Evolutionary conservation across 1,284 basidiomycete genomes (phyloP).

Genomic region (Mycena sp.): DNA sequence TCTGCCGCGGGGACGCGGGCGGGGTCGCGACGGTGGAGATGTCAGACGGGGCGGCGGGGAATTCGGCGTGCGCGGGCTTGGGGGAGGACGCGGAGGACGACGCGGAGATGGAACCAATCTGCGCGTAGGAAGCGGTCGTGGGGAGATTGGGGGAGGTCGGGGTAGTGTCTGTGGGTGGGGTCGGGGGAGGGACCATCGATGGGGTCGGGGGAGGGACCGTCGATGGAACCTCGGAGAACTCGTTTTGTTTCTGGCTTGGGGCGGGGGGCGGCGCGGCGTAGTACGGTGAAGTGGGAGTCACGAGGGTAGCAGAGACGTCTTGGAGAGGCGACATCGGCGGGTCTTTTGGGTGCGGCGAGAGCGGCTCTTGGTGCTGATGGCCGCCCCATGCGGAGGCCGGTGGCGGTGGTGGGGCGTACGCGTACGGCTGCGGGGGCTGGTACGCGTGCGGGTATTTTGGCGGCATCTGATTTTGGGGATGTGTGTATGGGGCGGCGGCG

Average conservation of each 20-base stretch:
- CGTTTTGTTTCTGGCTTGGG: neutral
- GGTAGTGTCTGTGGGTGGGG: neutral
- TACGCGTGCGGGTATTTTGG: neutral
- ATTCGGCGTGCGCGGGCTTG: neutral
- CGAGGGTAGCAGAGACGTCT: slow-evolving; percentile 25
- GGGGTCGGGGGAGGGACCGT: neutral
- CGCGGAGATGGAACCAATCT: slow-evolving; percentile 42
- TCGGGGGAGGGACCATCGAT: neutral
- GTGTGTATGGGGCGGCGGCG: neutral
- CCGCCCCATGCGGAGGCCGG: slow-evolving; percentile 39
- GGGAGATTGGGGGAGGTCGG: slow-evolving; percentile 7
- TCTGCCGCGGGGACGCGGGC: slow-evolving; percentile 17
- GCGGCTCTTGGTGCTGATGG: slow-evolving; percentile 34
- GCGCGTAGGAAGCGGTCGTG: slow-evolving; percentile 23
- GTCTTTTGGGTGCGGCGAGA: slow-evolving; percentile 51
- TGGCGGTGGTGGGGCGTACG: slow-evolving; percentile 39
- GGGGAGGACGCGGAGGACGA: slow-evolving; percentile 23
- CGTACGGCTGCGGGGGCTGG: neutral
- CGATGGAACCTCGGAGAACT: neutral
- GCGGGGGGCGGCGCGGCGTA: neutral
- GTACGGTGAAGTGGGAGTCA: slow-evolving; percentile 8
- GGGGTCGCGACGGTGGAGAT: slow-evolving; percentile 8
- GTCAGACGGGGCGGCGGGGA: too few relatives aligned
- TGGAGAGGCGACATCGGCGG: slow-evolving; percentile 45
- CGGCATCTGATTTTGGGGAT: slow-evolving; percentile 3